A percentile compares a stretch with the other conserved stretches of the same genome.
phyloP scores from a whole-genome alignment of 805 yeast species.

The Candida morakotiae region DNA sequence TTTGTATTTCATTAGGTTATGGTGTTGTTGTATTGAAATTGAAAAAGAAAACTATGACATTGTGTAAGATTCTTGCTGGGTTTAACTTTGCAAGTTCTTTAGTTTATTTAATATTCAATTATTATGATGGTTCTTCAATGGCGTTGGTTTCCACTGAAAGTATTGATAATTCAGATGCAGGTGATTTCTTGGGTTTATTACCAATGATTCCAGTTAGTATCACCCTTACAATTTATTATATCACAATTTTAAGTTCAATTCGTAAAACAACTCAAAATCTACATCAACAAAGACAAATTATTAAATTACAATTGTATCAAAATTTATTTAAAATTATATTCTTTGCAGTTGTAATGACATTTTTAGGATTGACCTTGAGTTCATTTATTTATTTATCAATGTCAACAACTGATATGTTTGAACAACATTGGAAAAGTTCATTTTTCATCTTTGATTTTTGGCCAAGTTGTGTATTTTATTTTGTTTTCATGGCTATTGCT shows the following conservation, averaged over 20 bases:
- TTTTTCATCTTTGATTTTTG: slow-evolving; percentile 89
- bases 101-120: slow-evolving; percentile 31
- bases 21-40: slow-evolving; percentile 90
- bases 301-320: slow-evolving; percentile 84
- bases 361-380: slow-evolving; percentile 67
- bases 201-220: slow-evolving; percentile 69
- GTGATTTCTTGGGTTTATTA: slow-evolving; percentile 43
- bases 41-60: slow-evolving; percentile 69
- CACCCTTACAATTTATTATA: slow-evolving; percentile 68
- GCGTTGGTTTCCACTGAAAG: slow-evolving; percentile 18
- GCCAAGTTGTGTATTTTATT: slow-evolving; percentile 86
- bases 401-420: slow-evolving; percentile 72
- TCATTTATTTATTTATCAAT: slow-evolving; percentile 69
- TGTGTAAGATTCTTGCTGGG: slow-evolving; percentile 40
- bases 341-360: slow-evolving; percentile 62
- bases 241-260: slow-evolving; percentile 68
- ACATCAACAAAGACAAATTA: slow-evolving; percentile 83
- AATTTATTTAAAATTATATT: slow-evolving; percentile 72
- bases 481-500: slow-evolving; percentile 78
- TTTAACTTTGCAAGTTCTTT: slow-evolving; percentile 33
- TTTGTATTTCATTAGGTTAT: slow-evolving; percentile 87
- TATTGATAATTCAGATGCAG: slow-evolving; percentile 51
- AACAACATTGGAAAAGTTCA: slow-evolving; percentile 87
- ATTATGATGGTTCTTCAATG: slow-evolving; percentile 22
- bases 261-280: slow-evolving; percentile 63